These are phyloP conservation scores for Pseudogymnoascus sp. DNA, from an alignment of 2,329 filamentous ascomycete species.

Conservation along the genomic window DNA sequence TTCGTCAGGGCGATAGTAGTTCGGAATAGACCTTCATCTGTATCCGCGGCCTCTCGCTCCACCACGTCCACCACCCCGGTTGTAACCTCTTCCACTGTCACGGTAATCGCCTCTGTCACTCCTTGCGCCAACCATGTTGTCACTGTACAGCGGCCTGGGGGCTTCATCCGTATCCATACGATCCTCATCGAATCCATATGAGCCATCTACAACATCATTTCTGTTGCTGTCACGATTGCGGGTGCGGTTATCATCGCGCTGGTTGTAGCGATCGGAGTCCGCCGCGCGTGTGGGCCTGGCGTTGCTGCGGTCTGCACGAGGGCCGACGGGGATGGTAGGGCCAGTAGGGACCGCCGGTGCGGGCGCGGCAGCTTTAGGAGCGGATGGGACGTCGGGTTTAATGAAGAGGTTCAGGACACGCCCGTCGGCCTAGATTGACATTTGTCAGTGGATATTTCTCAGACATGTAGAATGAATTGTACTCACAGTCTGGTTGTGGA, in stretches of 20 bases:
- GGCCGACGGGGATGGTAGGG: slow-evolving; percentile 23
- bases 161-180: slow-evolving; percentile 28
- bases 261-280: slow-evolving; percentile 21
- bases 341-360: slow-evolving; percentile 12
- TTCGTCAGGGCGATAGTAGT: background rate
- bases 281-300: slow-evolving; percentile 18
- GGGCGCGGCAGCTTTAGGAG: slow-evolving; percentile 7
- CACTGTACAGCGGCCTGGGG: slow-evolving; percentile 25
- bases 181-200: slow-evolving; percentile 29
- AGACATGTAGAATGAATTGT: background rate
- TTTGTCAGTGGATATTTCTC: slow-evolving; percentile 18
- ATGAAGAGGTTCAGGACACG: slow-evolving; percentile 65
- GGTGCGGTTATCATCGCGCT: slow-evolving; percentile 20
- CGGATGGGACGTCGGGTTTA: slow-evolving; percentile 41
- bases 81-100: slow-evolving; percentile 19
- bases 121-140: slow-evolving; percentile 22
- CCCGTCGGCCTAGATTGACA: slow-evolving; percentile 56
- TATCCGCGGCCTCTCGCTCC: slow-evolving; percentile 17
- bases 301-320: slow-evolving; percentile 22
- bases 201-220: slow-evolving; percentile 28
- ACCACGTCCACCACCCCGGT: slow-evolving; percentile 18
- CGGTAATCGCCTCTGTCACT: slow-evolving; percentile 16
- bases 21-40: slow-evolving; percentile 18
- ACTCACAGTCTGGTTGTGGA: slow-evolving; percentile 70
- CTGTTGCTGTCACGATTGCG: slow-evolving; percentile 19